These are phyloP conservation scores for Symbiodinium natans DNA, from an alignment of 73 alveolate genomes.

Conservation along the genomic window DNA sequence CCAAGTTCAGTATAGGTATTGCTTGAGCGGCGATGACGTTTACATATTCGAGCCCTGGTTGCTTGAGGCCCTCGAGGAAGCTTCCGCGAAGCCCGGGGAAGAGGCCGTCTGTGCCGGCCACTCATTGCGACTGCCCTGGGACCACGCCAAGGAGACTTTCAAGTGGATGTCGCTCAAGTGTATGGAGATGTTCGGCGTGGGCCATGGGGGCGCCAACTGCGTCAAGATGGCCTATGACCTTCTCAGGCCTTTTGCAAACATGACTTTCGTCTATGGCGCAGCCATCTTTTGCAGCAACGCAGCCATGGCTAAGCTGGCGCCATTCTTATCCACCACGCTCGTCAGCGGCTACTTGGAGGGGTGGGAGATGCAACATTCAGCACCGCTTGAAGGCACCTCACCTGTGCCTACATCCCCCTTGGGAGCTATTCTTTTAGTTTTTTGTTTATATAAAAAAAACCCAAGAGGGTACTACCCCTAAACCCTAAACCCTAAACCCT, in stretches of 20 bases:
- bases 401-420: too few species aligned
- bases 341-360: neutral
- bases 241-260: neutral
- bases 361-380: neutral
- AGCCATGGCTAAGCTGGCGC: neutral
- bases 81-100: neutral
- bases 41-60: neutral
- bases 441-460: too few species aligned
- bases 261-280: neutral
- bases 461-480: too few species aligned
- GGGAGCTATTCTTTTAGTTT: too few species aligned
- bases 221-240: neutral
- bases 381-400: neutral
- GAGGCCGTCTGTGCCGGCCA: neutral
- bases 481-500: too few species aligned
- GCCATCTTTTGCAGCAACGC: neutral
- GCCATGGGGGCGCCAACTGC: neutral
- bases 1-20: too few species aligned
- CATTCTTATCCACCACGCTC: neutral
- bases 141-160: neutral
- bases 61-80: neutral
- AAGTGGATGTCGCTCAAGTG: neutral
- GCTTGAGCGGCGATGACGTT: neutral
- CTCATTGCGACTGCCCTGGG: neutral
- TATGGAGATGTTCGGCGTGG: neutral